These are phyloP conservation scores for Coriolopsis trogii DNA, from an alignment of 1,284 basidiomycete genomes.

Conservation along the genomic window DNA sequence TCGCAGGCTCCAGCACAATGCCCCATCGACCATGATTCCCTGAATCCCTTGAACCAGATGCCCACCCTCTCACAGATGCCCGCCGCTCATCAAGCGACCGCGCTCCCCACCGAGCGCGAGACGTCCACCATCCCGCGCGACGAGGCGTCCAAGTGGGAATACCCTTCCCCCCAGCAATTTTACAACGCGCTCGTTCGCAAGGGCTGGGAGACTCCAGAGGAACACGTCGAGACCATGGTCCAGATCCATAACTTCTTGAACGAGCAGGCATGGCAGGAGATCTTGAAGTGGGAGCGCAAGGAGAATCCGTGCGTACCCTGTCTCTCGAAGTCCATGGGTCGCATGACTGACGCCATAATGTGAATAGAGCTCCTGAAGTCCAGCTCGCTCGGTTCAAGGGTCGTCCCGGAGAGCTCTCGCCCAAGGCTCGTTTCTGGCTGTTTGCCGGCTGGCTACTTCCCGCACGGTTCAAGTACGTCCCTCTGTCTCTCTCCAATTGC, in stretches of 20 bases:
- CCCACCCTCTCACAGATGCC: constrained; percentile 77
- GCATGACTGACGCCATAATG: constrained; percentile 25
- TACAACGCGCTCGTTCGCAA: constrained; percentile 97
- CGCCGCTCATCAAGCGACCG: constrained; percentile 55
- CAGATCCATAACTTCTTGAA: constrained; percentile 99
- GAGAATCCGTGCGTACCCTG: constrained; percentile 50
- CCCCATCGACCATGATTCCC: constrained; percentile 49
- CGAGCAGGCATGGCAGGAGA: constrained; percentile 95
- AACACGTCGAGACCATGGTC: constrained; percentile 96
- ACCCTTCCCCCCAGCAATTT: constrained; percentile 98
- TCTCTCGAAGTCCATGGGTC: neutral
- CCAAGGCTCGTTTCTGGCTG: constrained; percentile 87
- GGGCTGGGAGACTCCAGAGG: constrained; percentile 97
- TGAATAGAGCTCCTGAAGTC: constrained; percentile 46
- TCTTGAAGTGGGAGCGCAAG: constrained; percentile 90
- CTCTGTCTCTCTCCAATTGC: neutral
- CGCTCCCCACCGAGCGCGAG: constrained; percentile 77
- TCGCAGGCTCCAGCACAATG: constrained; percentile 39
- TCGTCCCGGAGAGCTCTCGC: constrained; percentile 85
- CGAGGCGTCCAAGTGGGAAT: constrained; percentile 77
- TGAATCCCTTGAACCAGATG: constrained; percentile 92
- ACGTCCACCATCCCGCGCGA: constrained; percentile 89
- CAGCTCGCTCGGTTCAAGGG: constrained; percentile 89
- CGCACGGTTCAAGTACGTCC: constrained; percentile 80
- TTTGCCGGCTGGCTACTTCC: constrained; percentile 90